Evolutionary conservation across 1,139 yeast species (phyloP), one percentile per base, ranked within the genome.

Genomic region (Suhomyces bolitotheri): DNA sequence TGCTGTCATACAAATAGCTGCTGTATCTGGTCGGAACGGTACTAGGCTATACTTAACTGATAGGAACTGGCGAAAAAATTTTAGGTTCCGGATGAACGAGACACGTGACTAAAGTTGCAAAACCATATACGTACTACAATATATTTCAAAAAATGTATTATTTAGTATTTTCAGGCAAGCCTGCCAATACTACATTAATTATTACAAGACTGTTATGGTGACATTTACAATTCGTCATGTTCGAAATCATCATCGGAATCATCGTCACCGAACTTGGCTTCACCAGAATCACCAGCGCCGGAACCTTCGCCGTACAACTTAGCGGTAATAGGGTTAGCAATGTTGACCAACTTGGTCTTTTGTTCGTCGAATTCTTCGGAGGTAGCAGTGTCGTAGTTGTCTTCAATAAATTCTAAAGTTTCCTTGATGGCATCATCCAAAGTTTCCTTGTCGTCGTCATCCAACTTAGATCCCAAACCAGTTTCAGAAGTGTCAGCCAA

Each of bases 341-440:
- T 71, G 52, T 84, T 78, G 46, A 85, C 78, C 62, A 92, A 78
- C 58, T 84, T 79, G 63, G 89, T 95, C 68, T 80, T 87, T 70
- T 89, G 95, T 65, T 89, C 97, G 44, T 88, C 95, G 53, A 86
- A 84, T 57, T 92, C 98, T 65, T 89, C 97, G 53, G 84, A 78
- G 41, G 95, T 78, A 30, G 97, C 97, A 42, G 82, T 66, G 41
- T 86, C 94, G 56, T 79, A 84, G 67, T 86, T 87, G 59, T 90
- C 97, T 53, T 82, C 89, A 51, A 92, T 71, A 81, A 94, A 92
- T 64, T 85, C 96, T 49, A 84, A 66, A 37, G 89, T 78, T 62
- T 92, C 97, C 63, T 82, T 81, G 53, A 88, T 71, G 44, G 97
- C 96, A 54, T 90, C 97, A 52, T 76, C 72, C 56, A 92, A 72